phyloP scores from a whole-genome alignment of 208 protist species.

The Trypanosoma lewisi region DNA sequence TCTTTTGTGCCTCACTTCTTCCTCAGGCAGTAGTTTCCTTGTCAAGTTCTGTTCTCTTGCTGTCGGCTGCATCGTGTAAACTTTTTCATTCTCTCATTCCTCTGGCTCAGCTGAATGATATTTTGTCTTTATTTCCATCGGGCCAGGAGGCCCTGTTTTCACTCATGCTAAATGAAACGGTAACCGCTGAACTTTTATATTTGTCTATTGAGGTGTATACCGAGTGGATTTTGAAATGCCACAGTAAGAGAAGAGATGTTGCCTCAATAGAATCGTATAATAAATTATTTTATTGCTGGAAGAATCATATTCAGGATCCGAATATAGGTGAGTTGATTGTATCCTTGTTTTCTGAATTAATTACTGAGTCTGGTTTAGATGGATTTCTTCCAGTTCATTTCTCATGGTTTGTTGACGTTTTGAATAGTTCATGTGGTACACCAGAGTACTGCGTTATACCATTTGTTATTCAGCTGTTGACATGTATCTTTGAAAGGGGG shows the following conservation, averaged over 20 bases:
- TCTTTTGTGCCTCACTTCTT: constrained; percentile 8
- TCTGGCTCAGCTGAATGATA: background rate
- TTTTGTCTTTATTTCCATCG: constrained; percentile 1
- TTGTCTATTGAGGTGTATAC: constrained; percentile 32
- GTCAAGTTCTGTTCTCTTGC: constrained; percentile 13
- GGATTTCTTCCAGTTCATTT: constrained; percentile 11
- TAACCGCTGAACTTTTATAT: constrained; percentile 31
- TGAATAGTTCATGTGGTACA: constrained; percentile 12
- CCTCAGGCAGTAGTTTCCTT: constrained; percentile 19
- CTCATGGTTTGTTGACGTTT: constrained; percentile 22
- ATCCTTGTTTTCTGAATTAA: constrained; percentile 29
- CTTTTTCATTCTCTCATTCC: constrained; percentile 27
- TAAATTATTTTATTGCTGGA: constrained; percentile 55
- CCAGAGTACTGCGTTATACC: constrained; percentile 24
- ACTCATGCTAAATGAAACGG: constrained; percentile 18
- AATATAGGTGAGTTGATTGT: constrained; percentile 55
- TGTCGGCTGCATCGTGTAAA: constrained; percentile 32
- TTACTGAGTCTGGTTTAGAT: constrained; percentile 19
- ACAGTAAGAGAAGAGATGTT: constrained; percentile 10
- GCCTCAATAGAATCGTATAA: constrained; percentile 17
- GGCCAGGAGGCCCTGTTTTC: constrained; percentile 28
- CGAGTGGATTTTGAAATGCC: constrained; percentile 18
- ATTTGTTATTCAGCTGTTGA: constrained; percentile 24
- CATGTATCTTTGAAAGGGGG: constrained; percentile 24
- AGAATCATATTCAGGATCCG: constrained; percentile 56